Percentiles rank a stretch among this genome's conserved stretches.
These are phyloP conservation scores for Pulchroboletus neoregius DNA, from an alignment of 1,284 basidiomycete genomes.

Conservation along the genomic window DNA sequence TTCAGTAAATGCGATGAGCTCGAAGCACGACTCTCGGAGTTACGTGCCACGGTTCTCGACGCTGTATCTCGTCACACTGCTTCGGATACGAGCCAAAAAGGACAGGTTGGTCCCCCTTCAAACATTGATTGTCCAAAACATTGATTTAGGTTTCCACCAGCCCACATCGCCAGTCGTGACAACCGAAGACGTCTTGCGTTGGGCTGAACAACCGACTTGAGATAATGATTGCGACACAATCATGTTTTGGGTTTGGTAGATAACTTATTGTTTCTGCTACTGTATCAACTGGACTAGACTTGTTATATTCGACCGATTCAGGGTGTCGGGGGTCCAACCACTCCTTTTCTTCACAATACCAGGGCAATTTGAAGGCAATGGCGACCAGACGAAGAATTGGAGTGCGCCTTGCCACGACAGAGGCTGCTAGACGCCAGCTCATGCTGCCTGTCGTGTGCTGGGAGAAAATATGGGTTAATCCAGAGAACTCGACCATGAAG, in stretches of 20 bases:
- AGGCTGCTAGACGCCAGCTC: constrained; percentile 71
- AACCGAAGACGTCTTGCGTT: constrained; percentile 47
- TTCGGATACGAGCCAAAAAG: constrained; percentile 6
- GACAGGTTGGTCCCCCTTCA: constrained; percentile 14
- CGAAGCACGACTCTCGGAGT: constrained; percentile 54
- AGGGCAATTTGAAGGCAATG: constrained; percentile 43
- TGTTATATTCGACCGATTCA: not conserved
- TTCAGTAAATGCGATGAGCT: constrained; percentile 64
- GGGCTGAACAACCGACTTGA: constrained; percentile 55
- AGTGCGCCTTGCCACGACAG: constrained; percentile 67
- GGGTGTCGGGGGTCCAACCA: constrained; percentile 23
- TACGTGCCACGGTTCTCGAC: constrained; percentile 38
- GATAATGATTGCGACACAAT: not conserved
- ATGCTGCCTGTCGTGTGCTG: constrained; percentile 78
- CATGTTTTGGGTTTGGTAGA: constrained; percentile 3
- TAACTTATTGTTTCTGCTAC: not conserved
- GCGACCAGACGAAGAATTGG: constrained; percentile 69
- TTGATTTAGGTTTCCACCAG: constrained; percentile 11
- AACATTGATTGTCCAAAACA: not conserved
- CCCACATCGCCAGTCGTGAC: constrained; percentile 18
- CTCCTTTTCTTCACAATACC: not conserved
- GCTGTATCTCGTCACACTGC: constrained; percentile 1
- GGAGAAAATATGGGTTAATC: constrained; percentile 66
- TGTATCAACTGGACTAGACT: not conserved
- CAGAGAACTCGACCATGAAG: constrained; percentile 58